These are phyloP conservation scores for Jaltomata sinuosa DNA, from an alignment of 257 asterid species.

Conservation along the genomic window DNA sequence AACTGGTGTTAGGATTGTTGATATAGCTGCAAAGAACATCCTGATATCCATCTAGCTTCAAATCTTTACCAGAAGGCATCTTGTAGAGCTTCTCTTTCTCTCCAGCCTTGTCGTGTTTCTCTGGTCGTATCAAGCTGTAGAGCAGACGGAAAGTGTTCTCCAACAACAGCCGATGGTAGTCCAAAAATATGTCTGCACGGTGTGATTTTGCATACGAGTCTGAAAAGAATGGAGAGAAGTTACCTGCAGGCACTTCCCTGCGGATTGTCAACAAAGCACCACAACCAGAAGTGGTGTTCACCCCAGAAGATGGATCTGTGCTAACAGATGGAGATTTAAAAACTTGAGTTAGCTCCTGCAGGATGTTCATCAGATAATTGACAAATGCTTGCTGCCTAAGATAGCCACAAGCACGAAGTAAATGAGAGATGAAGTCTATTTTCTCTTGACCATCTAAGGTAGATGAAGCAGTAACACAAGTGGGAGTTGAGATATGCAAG, in stretches of 20 bases:
- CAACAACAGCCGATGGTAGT: slow-evolving; percentile 73
- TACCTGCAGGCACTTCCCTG: slow-evolving; percentile 95
- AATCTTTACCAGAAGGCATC: slow-evolving; percentile 60
- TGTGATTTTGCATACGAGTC: slow-evolving; percentile 93
- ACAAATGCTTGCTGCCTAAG: slow-evolving; percentile 83
- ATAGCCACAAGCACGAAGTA: slow-evolving; percentile 64
- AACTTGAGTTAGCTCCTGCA: slow-evolving; percentile 80
- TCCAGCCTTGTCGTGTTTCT: slow-evolving; percentile 91
- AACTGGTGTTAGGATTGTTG: slow-evolving; percentile 79
- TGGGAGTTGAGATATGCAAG: slow-evolving; percentile 32
- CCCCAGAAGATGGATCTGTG: slow-evolving; percentile 50
- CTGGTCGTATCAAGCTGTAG: slow-evolving; percentile 95
- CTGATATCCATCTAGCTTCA: slow-evolving; percentile 96
- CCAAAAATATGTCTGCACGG: slow-evolving; percentile 86
- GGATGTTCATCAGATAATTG: slow-evolving; percentile 88
- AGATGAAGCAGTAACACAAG: slow-evolving; percentile 42
- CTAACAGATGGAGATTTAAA: slow-evolving; percentile 65
- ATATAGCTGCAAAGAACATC: slow-evolving; percentile 96
- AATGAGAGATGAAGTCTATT: slow-evolving; percentile 52
- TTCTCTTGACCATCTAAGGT: slow-evolving; percentile 54
- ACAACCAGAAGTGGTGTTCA: slow-evolving; percentile 72
- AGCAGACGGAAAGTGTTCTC: slow-evolving; percentile 90
- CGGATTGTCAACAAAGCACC: slow-evolving; percentile 80
- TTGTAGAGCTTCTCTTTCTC: slow-evolving; percentile 74
- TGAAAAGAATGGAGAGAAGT: slow-evolving; percentile 89